Base-by-base conservation (phyloP, 371 early-diverging fungal genomes). In the Thermomucor indicae-seudaticae region DNA sequence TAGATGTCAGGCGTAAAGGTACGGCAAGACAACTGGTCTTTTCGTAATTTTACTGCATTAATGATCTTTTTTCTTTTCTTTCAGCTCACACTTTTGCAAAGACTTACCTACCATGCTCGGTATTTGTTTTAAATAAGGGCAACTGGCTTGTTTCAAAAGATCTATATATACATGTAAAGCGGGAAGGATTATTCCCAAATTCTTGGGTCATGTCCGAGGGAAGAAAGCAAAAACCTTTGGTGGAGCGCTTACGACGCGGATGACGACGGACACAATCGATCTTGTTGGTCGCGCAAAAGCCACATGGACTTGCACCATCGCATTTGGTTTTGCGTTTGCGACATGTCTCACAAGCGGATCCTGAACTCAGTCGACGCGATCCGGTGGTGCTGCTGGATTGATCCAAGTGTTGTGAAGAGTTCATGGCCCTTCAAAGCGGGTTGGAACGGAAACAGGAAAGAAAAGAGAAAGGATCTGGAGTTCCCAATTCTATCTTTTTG, bases 251-350 rank as follows among this genome's bases (percentile, higher is more conserved):
- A 43, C 51, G 30, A 32, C 53, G 30, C 24, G 17, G 61, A 51
- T 10, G 58, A 40, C 64, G 49, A 49, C 67, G 67, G 11, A 76
- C 67, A 43, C 77, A 76, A 43, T 70, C 71, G 20, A 72, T 49
- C 5, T 62, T 48, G 31, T 70, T 72, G 22, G 60, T 53, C 2
- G 70, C 64, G 60, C 76, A 75, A 38, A 64, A 75, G 2, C 59
- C 56, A 52, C 76, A 75, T 25, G 76, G 76, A 39, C 53, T 56
- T 1, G 64, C 58, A 20, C 76, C 76, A 58, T 75, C 76, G 53
- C 76, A 75, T 44, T 75, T 75, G 14, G 76, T 75, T 48, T 75
- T 75, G 30, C 76, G 62, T 52, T 70, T 56, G 29, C 76, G 64
- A 43, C 76, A 75, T 6, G 67, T 70, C 56, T 75, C 76, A 47